Percentiles rank a stretch among this genome's conserved stretches.
These are phyloP conservation scores for Elaeis oleifera DNA, from an alignment of 202 grass and related monocot species.

Conservation along the genomic window DNA sequence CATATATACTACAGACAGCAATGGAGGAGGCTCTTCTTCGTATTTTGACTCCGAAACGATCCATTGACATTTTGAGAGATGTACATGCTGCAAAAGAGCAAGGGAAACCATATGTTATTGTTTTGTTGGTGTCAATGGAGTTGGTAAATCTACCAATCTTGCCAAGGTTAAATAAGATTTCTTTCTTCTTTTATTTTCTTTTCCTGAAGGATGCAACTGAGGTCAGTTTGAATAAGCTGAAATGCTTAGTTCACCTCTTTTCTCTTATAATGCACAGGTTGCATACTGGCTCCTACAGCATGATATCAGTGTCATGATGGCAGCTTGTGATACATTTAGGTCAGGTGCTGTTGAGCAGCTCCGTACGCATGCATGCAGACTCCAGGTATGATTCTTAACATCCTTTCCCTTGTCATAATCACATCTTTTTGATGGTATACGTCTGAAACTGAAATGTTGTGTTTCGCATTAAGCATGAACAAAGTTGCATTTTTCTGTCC, in stretches of 20 bases:
- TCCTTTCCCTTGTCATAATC: too few relatives aligned
- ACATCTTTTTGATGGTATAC: too few relatives aligned
- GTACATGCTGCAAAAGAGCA: conserved; percentile 83
- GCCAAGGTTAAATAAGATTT: conserved; percentile 46
- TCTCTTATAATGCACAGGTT: conserved; percentile 32
- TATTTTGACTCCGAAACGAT: conserved; percentile 77
- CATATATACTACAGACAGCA: conserved; percentile 46
- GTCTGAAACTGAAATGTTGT: too few relatives aligned
- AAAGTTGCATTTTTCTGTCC: background rate
- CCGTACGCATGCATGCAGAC: conserved; percentile 74
- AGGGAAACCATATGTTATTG: conserved; percentile 76
- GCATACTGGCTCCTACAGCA: conserved; percentile 95
- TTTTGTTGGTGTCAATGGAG: conserved; percentile 87
- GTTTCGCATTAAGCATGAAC: too few relatives aligned
- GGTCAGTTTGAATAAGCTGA: conserved; percentile 6
- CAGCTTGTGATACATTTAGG: conserved; percentile 85
- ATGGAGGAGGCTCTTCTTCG: conserved; percentile 89
- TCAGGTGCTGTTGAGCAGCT: conserved; percentile 96
- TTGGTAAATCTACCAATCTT: conserved; percentile 95
- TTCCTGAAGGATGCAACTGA: background rate
- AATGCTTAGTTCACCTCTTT: too few relatives aligned
- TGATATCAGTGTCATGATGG: conserved; percentile 74
- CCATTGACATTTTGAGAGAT: conserved; percentile 89
- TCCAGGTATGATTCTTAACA: conserved; percentile 40
- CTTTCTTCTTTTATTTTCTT: background rate